A percentile compares a stretch with the other conserved stretches of the same genome.
Evolutionary conservation across 768 basidiomycete genomes (phyloP).

Genomic region (Boletus sensibilis): DNA sequence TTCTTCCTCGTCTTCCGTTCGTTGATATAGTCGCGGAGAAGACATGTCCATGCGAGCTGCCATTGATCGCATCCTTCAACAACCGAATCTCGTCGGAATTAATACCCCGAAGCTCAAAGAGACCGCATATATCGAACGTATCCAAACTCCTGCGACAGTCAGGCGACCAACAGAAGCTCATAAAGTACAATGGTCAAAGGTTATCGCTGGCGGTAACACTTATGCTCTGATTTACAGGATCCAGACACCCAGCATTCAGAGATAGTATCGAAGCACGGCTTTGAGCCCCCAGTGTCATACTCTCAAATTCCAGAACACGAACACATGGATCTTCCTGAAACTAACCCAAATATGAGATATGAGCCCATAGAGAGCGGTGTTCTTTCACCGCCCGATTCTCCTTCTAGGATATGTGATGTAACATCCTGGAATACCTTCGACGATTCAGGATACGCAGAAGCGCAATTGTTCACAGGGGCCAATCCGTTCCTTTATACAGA

Average conservation of each 20-base stretch:
- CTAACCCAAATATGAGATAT: background rate
- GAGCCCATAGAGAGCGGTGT: background rate
- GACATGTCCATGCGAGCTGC: constrained; percentile 31
- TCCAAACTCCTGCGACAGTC: background rate
- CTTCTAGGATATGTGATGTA: background rate
- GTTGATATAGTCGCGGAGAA: constrained; percentile 9
- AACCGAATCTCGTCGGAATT: constrained; percentile 27
- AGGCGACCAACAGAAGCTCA: background rate
- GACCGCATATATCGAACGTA: background rate
- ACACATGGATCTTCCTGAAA: background rate
- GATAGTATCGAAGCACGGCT: background rate
- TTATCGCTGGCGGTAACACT: background rate
- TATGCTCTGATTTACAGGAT: constrained; percentile 11
- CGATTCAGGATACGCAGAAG: constrained; percentile 3
- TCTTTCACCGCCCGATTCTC: background rate
- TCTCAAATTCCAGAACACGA: background rate
- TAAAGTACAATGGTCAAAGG: constrained; percentile 13
- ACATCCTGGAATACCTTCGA: background rate
- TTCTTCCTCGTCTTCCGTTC: constrained; percentile 1
- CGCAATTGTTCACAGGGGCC: background rate
- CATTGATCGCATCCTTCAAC: constrained; percentile 29
- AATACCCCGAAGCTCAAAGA: background rate
- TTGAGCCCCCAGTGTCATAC: background rate
- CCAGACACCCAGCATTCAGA: background rate
- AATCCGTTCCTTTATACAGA: background rate